Evolutionary conservation across 768 basidiomycete species (phyloP), one percentile per base, ranked within the genome.

Genomic region (Suillus variegatus): DNA sequence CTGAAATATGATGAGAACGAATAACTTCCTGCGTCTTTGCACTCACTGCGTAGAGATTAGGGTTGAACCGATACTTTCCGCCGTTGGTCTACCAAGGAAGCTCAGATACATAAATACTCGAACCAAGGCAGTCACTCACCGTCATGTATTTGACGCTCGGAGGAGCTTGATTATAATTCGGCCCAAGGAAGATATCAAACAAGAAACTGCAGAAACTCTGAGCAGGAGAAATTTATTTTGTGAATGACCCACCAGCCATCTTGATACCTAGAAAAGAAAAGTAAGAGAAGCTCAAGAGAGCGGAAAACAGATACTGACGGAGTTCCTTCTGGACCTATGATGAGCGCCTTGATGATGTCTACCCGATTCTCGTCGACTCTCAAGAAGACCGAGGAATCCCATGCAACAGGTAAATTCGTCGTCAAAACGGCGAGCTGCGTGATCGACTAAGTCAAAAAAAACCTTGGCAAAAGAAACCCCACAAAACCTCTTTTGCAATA

Each of bases 351-450:
- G 77, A 96, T 94, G 56, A 96, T 84, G 73, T 95, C 95, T 16
- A 95, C 93, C 14, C 95, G 87, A 18, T 86, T 89, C 79, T 97
- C 96, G 74, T 98, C 96, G 5, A 97, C 95, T 61, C 92, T 86
- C 65, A 98, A 78, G 79, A 97, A 97, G 68, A 98, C 90, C 1
- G 94, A 96, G 6, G 95, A 97, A 71, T 94, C 88, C 93, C 94
- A 97, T 7, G 93, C 90, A 16, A 94, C 90, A n/a, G 96, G 96
- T 32, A 98, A 81, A 73, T 95, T 96, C 13, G 94, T 95, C 3
- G 95, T 95, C 61, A 98, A 84, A 46, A 96, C 93, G 2, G 96
- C 95, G 66, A 97, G 88, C 94, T 95, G 66, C 47, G 67, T n/a
- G 66, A 66, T 60, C 43, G 61, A 63, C 40, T 66, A 43, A 69